Conservation (phyloP, 768 basidiomycete species). For the Gloeopeniophorella convolvens region DNA sequence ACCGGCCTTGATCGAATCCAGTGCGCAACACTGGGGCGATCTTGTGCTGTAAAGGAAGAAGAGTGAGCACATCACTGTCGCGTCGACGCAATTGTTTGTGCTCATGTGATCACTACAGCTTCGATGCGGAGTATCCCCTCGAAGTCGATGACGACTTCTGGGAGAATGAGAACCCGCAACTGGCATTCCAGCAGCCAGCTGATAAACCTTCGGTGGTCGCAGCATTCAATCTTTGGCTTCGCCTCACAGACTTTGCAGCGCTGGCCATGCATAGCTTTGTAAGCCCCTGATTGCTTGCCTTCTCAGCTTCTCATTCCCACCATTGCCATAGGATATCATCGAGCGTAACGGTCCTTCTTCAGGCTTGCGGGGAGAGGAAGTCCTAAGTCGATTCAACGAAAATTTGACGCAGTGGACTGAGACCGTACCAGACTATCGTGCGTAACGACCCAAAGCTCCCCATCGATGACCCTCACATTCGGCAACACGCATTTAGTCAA, state of each 20-base stretch:
- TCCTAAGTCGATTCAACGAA: slow-evolving; percentile 40
- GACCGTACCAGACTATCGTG: slow-evolving; percentile 27
- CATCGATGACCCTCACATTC: neutral
- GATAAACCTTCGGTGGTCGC: slow-evolving; percentile 35
- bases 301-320: neutral
- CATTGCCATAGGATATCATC: neutral
- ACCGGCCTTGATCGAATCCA: slow-evolving; percentile 53
- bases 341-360: slow-evolving; percentile 6
- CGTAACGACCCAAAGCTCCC: slow-evolving; percentile 4
- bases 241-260: slow-evolving; percentile 40
- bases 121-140: slow-evolving; percentile 43
- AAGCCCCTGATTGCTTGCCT: slow-evolving; percentile 14
- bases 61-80: slow-evolving; percentile 41
- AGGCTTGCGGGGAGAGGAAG: slow-evolving; percentile 25
- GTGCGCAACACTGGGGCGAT: slow-evolving; percentile 48
- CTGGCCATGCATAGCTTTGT: slow-evolving; percentile 41
- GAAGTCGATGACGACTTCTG: slow-evolving; percentile 56
- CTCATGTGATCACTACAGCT: slow-evolving; percentile 25
- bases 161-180: slow-evolving; percentile 34
- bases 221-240: slow-evolving; percentile 38
- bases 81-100: neutral
- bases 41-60: slow-evolving; percentile 54
- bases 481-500: slow-evolving; percentile 29
- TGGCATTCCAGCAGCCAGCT: slow-evolving; percentile 42
- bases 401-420: slow-evolving; percentile 34